Percentiles rank a stretch among this genome's conserved stretches.
phyloP scores from a whole-genome alignment of 208 protist genomes.

The Acanthamoeba healyi region DNA sequence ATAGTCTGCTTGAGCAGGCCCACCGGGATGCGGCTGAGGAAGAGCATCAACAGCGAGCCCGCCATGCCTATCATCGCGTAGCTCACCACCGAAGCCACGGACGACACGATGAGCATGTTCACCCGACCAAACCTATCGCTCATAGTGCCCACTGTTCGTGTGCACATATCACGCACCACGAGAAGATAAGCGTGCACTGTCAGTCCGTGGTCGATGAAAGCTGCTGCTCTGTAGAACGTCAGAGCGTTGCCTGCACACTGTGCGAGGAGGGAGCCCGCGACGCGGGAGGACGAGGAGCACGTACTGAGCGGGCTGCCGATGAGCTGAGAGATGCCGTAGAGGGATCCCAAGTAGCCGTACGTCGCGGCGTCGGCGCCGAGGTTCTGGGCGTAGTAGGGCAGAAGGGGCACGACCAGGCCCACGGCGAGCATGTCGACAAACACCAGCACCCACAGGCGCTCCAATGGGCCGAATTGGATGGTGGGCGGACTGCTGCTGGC shows the following conservation, averaged over 20 bases:
- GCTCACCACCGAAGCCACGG: slow-evolving; percentile 14
- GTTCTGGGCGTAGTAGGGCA: slow-evolving; percentile 23
- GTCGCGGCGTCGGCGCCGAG: slow-evolving; percentile 23
- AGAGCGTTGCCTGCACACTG: background rate
- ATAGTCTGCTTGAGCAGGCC: slow-evolving; percentile 14
- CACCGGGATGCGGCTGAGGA: background rate
- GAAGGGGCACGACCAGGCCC: slow-evolving; percentile 6
- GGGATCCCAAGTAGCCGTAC: slow-evolving; percentile 27
- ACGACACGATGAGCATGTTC: background rate
- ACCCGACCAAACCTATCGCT: slow-evolving; percentile 33
- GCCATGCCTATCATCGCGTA: slow-evolving; percentile 48
- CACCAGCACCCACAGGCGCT: slow-evolving; percentile 39
- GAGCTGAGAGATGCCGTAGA: slow-evolving; percentile 47
- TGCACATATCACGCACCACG: background rate
- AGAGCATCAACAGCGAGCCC: background rate
- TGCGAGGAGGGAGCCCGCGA: background rate
- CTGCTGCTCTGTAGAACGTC: background rate
- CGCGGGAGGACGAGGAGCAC: background rate
- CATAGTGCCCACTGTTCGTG: background rate
- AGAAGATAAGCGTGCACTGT: too few species aligned
- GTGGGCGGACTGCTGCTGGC: background rate
- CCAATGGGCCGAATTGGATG: background rate
- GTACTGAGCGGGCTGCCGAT: slow-evolving; percentile 41
- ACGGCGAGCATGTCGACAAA: slow-evolving; percentile 51
- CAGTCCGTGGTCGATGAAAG: too few species aligned